Base-by-base conservation (phyloP, 2,329 filamentous ascomycete genomes). In the Trichoderma endophyticum region DNA sequence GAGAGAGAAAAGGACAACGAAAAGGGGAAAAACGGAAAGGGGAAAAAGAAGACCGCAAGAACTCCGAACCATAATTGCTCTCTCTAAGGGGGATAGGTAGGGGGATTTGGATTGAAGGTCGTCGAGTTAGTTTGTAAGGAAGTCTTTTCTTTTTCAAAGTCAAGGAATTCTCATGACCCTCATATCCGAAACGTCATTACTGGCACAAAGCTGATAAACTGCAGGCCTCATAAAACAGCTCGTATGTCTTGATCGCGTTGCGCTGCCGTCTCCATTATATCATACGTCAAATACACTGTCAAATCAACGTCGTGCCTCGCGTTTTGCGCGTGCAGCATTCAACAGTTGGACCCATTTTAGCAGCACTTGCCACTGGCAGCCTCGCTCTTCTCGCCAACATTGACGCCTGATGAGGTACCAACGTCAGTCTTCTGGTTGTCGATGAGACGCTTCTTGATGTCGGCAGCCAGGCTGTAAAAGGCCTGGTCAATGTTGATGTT, bases 401-500 rank as follows among this genome's bases (percentile, higher is more conserved):
- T 93, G 77, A 95, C 91, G 60, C 90, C 90, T 39, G 86, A 82
- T 66, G 82, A 81, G 59, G 84, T 80, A 43, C 86, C 83, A 78
- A 90, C 88, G 77, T 96, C 93, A 75, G 89, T 89, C 86, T 95
- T 94, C 76, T 91, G 90, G 75, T 91, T 97, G 82, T 98, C 95
- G 83, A 98, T 96, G 82, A 98, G 92, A 77, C 94, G 91, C 88
- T 97, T 97, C 91, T 99, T 99, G 87, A 99, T 98, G 81, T 98
- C 95, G 75, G 92, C 90, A 18, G 96, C 96, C 77, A 99, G 89
- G 81, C 89, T 95, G 86, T 97, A 98, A 82, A 99, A 99, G 21
- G 96, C 96, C 86, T 98, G 95, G 84, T 99, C 96, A 79, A 99
- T 97, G 85, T 99, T 99, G 90, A 97, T 98, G 86, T 98, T 98